Evolutionary conservation across 2,329 filamentous ascomycete species (phyloP).

Genomic region (Emmonsiellopsis sp.): DNA sequence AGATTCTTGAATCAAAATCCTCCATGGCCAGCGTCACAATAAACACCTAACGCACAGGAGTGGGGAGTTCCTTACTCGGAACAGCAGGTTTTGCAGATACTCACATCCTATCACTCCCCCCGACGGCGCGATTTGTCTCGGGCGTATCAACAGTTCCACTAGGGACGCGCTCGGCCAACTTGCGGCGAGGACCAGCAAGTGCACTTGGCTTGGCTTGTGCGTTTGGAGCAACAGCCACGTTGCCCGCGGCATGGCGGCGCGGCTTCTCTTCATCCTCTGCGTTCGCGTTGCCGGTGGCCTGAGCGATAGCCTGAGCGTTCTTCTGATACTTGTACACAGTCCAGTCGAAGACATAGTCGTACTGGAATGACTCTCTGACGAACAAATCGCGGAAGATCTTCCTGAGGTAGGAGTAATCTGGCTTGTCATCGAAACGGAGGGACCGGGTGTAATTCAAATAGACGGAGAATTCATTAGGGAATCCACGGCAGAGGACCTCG

Average conservation of each 20-base stretch:
- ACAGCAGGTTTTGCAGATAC: slow-evolving; percentile 60
- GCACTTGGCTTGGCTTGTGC: slow-evolving; percentile 61
- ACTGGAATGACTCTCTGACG: slow-evolving; percentile 97
- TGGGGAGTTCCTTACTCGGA: slow-evolving; percentile 79
- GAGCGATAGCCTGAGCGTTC: slow-evolving; percentile 90
- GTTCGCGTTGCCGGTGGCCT: slow-evolving; percentile 60
- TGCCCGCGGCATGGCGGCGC: slow-evolving; percentile 56
- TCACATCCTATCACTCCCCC: slow-evolving; percentile 92
- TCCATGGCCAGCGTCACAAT: slow-evolving; percentile 63
- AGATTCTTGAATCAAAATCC: slow-evolving; percentile 62
- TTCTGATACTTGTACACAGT: slow-evolving; percentile 99
- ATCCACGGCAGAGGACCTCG: slow-evolving; percentile 95
- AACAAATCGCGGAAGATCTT: slow-evolving; percentile 99
- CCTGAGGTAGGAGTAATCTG: slow-evolving; percentile 97
- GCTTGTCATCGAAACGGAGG: slow-evolving; percentile 98
- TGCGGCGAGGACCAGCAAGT: slow-evolving; percentile 67
- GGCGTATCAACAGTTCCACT: slow-evolving; percentile 53
- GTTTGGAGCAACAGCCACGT: slow-evolving; percentile 47
- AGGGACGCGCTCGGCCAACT: slow-evolving; percentile 64
- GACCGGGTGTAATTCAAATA: slow-evolving; percentile 99
- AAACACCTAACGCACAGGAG: slow-evolving; percentile 76
- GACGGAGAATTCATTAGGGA: slow-evolving; percentile 99
- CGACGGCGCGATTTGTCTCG: slow-evolving; percentile 65
- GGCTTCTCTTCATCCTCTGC: slow-evolving; percentile 65
- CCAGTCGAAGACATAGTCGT: slow-evolving; percentile 99